Evolutionary conservation across 441 rosid genomes (phyloP), one percentile per base, ranked within the genome.

Genomic region (Pelargonium citronellum): DNA sequence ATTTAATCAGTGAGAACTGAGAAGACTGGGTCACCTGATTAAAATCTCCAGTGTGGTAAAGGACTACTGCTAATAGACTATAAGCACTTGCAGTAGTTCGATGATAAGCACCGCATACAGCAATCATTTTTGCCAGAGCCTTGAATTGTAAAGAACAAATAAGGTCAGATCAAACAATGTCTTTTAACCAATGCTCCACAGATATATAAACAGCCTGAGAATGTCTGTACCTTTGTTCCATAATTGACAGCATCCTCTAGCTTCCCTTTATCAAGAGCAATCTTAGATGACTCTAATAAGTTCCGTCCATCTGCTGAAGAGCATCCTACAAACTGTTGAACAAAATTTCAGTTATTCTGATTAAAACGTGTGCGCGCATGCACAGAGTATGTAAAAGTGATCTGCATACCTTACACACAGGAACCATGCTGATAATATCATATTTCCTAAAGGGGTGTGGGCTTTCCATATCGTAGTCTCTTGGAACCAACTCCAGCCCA

Each of bases 41-140:
- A 69, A 89, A 89, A 71, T 89, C 92, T 63, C 92, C 95, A 63
- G 95, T 89, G 80, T 89, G 95, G 81, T 89, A 89, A 67, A 89
- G 85, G 72, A 89, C 92, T 39, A 89, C 95, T 61, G 95, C 95
- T 67, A 89, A 81, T 74, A 87, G 92, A 79, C 92, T 89, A 74
- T 89, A 89, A 27, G 92, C 95, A 77, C 92, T 91, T 4, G 95
- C 95, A 7, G 95, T 87, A 91, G 86, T 89, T 83, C 95, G 84
- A 83, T 89, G 95, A 75, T 86, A 89, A 51, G 95, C 92, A 69
- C 95, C 95, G 30, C 95, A 89, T 8, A 89, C 95, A 13, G 89
- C 78, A 70, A 89, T 89, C 44, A 87, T 90, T 73, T 89, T 89
- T 11, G 91, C 73, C 73, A 89, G 84, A 75, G 95, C 95, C 95